phyloP scores from a whole-genome alignment of 176 grass and related monocot genomes.

The Stipa capillata region DNA sequence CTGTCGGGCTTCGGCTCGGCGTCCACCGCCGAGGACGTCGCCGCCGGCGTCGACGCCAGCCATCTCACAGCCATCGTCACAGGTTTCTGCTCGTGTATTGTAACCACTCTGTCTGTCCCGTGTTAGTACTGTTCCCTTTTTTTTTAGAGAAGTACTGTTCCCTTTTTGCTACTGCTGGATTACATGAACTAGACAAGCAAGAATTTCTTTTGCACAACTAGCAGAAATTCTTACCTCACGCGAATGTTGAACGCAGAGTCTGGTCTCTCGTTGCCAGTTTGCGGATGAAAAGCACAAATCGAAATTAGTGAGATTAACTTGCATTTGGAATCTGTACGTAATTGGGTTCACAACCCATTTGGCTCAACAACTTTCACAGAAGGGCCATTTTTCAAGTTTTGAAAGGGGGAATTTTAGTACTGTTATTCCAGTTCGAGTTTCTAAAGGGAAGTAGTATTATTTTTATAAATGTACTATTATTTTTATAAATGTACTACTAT shows the following conservation, averaged over 20 bases:
- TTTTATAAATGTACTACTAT: background rate
- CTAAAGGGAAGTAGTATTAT: background rate
- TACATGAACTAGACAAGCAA: background rate
- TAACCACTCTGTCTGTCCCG: background rate
- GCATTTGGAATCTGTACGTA: background rate
- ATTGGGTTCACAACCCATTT: background rate
- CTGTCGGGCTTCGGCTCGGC: constrained; percentile 44
- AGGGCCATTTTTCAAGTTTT: background rate
- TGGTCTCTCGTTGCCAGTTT: background rate
- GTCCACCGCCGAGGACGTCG: constrained; percentile 76
- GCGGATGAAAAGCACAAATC: background rate
- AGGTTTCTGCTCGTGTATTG: constrained; percentile 43
- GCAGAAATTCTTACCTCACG: background rate
- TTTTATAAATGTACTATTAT: background rate
- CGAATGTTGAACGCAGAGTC: background rate
- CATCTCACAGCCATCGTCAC: constrained; percentile 78
- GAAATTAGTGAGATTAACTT: background rate
- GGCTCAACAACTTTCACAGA: background rate
- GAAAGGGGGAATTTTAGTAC: background rate
- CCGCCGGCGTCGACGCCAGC: constrained; percentile 61
- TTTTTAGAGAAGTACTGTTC: no score
- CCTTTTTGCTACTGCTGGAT: background rate
- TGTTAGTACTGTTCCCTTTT: background rate
- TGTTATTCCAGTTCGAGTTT: background rate
- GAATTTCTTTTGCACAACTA: background rate